Evolutionary conservation across 192 early-diverging fungal genomes (phyloP), one percentile per base, ranked within the genome.

Genomic region (Podila epicladia): DNA sequence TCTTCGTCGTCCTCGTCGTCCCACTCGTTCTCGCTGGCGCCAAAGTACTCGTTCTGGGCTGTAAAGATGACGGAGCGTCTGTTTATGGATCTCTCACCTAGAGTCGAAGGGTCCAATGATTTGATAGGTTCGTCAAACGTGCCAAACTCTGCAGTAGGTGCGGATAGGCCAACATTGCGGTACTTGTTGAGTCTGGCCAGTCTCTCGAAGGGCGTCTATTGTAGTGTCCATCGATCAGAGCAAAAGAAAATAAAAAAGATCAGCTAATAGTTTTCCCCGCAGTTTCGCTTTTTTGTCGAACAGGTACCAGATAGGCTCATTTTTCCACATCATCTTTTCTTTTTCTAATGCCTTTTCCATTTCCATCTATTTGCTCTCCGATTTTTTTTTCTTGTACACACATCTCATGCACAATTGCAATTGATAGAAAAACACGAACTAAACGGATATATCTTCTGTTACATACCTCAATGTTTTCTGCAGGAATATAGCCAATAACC

Each of bases 401-500:
- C 15, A 45, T 45, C 41, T 45, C 41, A 15, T 37, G 35, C 35
- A 37, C 35, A 9, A 37, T 15, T 45, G 41, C 41, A 45, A 45
- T 45, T 45, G 41, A 37, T 37, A 37, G 9, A 37, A 37, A 45
- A 45, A 45, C 12, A 17, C 41, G 41, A 17, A 17, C 41, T 45
- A 45, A 45, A 12, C 3, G 41, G 15, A 45, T 17, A 45, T 45
- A 45, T 45, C 41, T 12, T 45, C 41, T 3, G 15, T 38, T 50
- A 11, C 24, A 32, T 83, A 93, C 91, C 82, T 96, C 94, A 45
- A 96, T 91, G 69, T 96, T 94, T 72, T 96, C 95, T 5, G 95
- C 95, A 29, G 95, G 95, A 62, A 96, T 94, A 75, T 96, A 96
- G 19, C 95, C 95, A 79, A 96, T 91, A 76, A 91, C 85, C 1